phyloP scores from a whole-genome alignment of 495 filamentous ascomycete species.

The Melanomma pulvis-pyrius region DNA sequence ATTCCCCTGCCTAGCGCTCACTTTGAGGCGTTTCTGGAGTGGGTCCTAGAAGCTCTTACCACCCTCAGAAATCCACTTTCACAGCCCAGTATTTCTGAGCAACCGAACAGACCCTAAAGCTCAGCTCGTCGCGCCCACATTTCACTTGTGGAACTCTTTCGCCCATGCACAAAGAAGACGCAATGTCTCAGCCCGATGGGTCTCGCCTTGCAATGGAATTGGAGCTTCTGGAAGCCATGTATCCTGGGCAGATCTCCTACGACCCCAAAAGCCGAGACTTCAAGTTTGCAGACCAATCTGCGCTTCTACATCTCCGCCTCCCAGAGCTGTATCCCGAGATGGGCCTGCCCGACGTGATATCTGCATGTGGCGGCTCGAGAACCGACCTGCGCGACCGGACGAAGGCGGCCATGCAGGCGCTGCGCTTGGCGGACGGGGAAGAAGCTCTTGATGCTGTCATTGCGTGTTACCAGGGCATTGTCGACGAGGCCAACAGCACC shows the following conservation, averaged over 20 bases:
- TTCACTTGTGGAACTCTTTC: not conserved
- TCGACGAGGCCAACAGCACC: conserved; percentile 7
- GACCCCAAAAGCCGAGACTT: conserved; percentile 38
- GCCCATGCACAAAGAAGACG: not conserved
- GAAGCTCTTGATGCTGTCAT: conserved; percentile 46
- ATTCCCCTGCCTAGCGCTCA: too few species aligned
- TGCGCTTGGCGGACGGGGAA: conserved; percentile 36
- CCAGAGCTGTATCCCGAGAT: conserved; percentile 38
- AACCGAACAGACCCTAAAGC: too few species aligned
- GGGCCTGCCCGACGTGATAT: conserved; percentile 40
- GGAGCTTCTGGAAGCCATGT: conserved; percentile 45
- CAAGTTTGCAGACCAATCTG: conserved; percentile 30
- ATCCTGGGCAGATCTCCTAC: conserved; percentile 41
- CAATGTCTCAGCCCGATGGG: conserved; percentile 16
- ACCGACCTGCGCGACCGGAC: conserved; percentile 40
- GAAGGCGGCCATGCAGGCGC: conserved; percentile 25
- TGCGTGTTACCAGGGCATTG: conserved; percentile 38
- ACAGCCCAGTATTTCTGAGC: too few species aligned
- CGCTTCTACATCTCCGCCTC: conserved; percentile 38
- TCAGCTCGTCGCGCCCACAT: too few species aligned
- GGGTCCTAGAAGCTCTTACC: too few species aligned
- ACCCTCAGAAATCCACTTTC: too few species aligned
- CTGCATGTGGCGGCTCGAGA: conserved; percentile 29
- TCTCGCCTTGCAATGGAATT: conserved; percentile 36
- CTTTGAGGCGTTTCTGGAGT: too few species aligned